Conservation (phyloP, 495 filamentous ascomycete species). For the Penicillium roqueforti region DNA sequence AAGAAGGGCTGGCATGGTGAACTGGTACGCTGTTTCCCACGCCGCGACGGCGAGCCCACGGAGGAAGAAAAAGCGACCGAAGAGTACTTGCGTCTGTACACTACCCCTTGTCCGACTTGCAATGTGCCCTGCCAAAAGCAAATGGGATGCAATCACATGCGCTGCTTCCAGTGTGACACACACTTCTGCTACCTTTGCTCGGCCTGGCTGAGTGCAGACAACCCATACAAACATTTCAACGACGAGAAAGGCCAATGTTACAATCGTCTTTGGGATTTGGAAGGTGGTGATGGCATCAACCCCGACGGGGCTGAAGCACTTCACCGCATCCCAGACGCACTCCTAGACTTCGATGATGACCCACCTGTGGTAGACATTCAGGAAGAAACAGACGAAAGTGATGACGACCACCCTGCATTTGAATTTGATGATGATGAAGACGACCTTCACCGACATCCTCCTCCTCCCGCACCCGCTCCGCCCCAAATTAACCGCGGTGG, state of each 20-base stretch:
- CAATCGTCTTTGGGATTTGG: conserved; percentile 84
- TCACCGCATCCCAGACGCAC: conserved; percentile 37
- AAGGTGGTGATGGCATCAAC: conserved; percentile 67
- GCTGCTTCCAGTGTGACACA: conserved; percentile 79
- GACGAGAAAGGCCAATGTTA: conserved; percentile 61
- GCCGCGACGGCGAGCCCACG: conserved; percentile 58
- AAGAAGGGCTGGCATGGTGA: conserved; percentile 86
- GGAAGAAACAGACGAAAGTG: conserved; percentile 9
- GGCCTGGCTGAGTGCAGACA: conserved; percentile 70
- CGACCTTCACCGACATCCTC: conserved; percentile 28
- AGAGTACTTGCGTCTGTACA: conserved; percentile 74
- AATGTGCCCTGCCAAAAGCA: conserved; percentile 80
- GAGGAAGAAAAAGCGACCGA: conserved; percentile 80
- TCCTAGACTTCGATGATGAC: conserved; percentile 39
- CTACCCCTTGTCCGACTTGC: conserved; percentile 88
- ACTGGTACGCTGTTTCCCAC: conserved; percentile 58
- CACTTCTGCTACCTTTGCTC: conserved; percentile 98
- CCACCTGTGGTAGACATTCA: background rate
- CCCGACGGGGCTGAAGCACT: conserved; percentile 43
- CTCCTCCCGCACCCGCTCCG: conserved; percentile 42
- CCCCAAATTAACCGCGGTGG: conserved; percentile 29
- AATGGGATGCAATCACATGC: conserved; percentile 97
- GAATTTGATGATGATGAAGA: conserved; percentile 33
- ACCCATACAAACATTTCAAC: conserved; percentile 91
- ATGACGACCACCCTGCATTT: conserved; percentile 25